Conservation (phyloP, 805 yeast species). For the Barnettozyma botsteinii region DNA sequence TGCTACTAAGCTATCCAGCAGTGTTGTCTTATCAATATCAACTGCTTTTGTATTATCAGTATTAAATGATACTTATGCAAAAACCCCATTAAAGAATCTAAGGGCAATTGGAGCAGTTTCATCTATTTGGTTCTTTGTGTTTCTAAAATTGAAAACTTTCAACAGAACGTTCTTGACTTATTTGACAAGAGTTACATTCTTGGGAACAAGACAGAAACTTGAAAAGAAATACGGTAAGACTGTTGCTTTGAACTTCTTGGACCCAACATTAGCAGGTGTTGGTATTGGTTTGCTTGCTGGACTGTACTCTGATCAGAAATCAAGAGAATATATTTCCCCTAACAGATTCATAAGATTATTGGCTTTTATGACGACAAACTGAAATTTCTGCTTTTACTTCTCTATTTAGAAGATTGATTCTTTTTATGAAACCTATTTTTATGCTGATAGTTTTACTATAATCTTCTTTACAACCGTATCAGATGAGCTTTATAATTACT, state of each 20-base stretch:
- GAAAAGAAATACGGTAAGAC: background rate
- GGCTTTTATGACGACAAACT: background rate
- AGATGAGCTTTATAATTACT: too few relatives aligned
- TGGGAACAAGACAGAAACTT: constrained; percentile 4
- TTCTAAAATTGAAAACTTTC: background rate
- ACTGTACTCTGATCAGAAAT: background rate
- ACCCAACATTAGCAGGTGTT: constrained; percentile 4
- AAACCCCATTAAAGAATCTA: constrained; percentile 1
- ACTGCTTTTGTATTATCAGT: constrained; percentile 5
- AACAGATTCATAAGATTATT: constrained; percentile 1
- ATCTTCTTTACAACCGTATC: too few relatives aligned
- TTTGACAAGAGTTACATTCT: constrained; percentile 4
- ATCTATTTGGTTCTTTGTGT: constrained; percentile 11
- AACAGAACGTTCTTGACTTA: constrained; percentile 4
- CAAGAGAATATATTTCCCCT: constrained; percentile 3
- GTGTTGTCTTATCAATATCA: background rate
- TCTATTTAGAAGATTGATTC: too few relatives aligned
- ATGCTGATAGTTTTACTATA: too few relatives aligned
- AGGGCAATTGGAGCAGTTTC: constrained; percentile 11
- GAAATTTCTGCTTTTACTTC: too few relatives aligned
- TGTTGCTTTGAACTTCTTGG: background rate
- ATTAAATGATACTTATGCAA: background rate
- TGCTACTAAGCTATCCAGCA: constrained; percentile 3
- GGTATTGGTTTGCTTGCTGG: constrained; percentile 4
- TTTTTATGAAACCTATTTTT: too few relatives aligned